phyloP scores from a whole-genome alignment of 306 rosid genomes.

The Myrica gale region DNA sequence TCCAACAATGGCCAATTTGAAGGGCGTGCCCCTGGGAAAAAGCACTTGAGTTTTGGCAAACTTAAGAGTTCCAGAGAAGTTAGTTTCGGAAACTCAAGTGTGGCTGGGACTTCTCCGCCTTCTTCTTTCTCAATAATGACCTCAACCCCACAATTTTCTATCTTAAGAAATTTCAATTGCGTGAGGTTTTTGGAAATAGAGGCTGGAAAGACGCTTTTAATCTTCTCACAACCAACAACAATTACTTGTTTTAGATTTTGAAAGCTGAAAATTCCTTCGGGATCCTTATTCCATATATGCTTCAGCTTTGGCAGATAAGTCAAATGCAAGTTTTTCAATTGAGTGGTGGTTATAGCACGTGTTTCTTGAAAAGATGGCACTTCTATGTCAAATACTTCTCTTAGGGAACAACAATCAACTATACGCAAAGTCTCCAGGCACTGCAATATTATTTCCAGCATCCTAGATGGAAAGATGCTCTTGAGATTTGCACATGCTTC shows the following conservation, averaged over 20 bases:
- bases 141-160: conserved; percentile 21
- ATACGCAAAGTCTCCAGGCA: background rate
- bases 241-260: conserved; percentile 6
- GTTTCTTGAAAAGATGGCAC: too few relatives aligned
- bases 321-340: conserved; percentile 22
- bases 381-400: background rate
- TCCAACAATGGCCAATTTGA: background rate
- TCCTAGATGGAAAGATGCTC: background rate
- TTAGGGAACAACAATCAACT: background rate
- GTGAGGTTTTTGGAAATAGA: conserved; percentile 22
- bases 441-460: background rate
- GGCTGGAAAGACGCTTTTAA: conserved; percentile 21
- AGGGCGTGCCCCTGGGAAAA: conserved; percentile 8
- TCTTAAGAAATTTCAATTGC: background rate
- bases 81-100: conserved; percentile 12
- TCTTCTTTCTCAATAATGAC: conserved; percentile 20
- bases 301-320: conserved; percentile 30
- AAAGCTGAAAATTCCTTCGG: background rate
- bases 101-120: background rate
- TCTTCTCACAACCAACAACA: conserved; percentile 13
- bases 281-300: conserved; percentile 31
- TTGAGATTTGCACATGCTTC: too few relatives aligned
- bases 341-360: too few relatives aligned
- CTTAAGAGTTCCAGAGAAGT: background rate
- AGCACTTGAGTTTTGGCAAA: conserved; percentile 11